phyloP scores from a whole-genome alignment of 2,329 filamentous ascomycete genomes.

The Fusarium chaquense region DNA sequence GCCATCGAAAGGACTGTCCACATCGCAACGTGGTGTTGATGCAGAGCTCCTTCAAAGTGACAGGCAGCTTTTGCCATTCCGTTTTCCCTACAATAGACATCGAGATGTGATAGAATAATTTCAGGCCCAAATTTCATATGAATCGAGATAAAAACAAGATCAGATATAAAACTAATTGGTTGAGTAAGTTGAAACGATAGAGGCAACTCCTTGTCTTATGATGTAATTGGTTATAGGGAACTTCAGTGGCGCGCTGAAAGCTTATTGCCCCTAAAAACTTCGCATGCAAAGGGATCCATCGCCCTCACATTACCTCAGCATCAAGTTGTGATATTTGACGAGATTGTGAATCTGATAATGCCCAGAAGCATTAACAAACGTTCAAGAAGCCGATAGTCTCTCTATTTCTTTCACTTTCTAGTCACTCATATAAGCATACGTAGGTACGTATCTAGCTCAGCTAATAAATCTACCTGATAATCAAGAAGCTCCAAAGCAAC shows the following conservation, averaged over 20 bases:
- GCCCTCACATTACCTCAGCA: background rate
- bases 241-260: background rate
- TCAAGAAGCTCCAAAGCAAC: background rate
- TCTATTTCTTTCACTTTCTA: background rate
- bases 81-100: slow-evolving; percentile 64
- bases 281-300: background rate
- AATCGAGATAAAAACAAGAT: background rate
- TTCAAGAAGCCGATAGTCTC: background rate
- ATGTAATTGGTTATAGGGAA: slow-evolving; percentile 19
- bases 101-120: background rate
- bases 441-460: background rate
- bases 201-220: slow-evolving; percentile 15
- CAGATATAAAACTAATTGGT: background rate
- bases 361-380: background rate
- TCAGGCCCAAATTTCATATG: background rate
- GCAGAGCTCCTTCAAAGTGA: slow-evolving; percentile 86
- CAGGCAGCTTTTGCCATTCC: slow-evolving; percentile 88
- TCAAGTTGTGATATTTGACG: background rate
- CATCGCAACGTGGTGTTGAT: slow-evolving; percentile 95
- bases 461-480: background rate
- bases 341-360: background rate
- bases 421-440: background rate
- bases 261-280: slow-evolving; percentile 8
- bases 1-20: slow-evolving; percentile 97
- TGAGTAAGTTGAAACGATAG: slow-evolving; percentile 15